These are phyloP conservation scores for Austroboletus eburneus DNA, from an alignment of 768 basidiomycete species.

Conservation along the genomic window DNA sequence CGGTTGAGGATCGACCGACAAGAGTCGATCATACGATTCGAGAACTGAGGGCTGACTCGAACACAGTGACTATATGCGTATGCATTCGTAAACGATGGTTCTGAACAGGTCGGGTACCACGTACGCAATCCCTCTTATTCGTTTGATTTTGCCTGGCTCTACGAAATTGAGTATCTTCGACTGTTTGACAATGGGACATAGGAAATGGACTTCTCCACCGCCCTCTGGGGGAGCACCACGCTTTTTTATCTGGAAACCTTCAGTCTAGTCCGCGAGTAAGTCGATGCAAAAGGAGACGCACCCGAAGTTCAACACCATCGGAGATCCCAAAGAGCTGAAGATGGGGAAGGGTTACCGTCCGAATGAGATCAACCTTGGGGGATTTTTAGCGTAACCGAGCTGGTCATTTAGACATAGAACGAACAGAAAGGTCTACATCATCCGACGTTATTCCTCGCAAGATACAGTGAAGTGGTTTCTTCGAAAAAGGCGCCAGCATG, in stretches of 20 bases:
- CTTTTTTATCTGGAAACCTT: conserved; percentile 72
- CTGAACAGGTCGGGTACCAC: conserved; percentile 30
- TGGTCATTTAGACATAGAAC: conserved; percentile 22
- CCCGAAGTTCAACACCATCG: conserved; percentile 86
- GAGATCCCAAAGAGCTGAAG: conserved; percentile 87
- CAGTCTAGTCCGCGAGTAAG: background rate
- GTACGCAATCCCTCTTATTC: conserved; percentile 93
- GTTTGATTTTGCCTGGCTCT: conserved; percentile 85
- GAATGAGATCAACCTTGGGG: conserved; percentile 74
- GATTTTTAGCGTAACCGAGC: conserved; percentile 3
- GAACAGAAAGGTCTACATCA: conserved; percentile 84
- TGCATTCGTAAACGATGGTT: conserved; percentile 1
- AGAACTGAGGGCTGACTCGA: conserved; percentile 94
- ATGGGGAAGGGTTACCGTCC: conserved; percentile 89
- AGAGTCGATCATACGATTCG: conserved; percentile 95
- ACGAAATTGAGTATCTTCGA: conserved; percentile 92
- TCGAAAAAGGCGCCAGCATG: conserved; percentile 90
- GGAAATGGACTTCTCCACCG: conserved; percentile 89
- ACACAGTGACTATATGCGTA: conserved; percentile 75
- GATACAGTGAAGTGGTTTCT: conserved; percentile 77
- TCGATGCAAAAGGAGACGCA: conserved; percentile 29
- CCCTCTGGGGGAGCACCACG: conserved; percentile 89
- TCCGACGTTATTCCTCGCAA: conserved; percentile 91
- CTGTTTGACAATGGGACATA: conserved; percentile 89
- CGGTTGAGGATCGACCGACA: conserved; percentile 90